A percentile compares a stretch with the other conserved stretches of the same genome.
Conservation (phyloP, 2,329 filamentous ascomycete genomes). For the Colletotrichum plurivorum region DNA sequence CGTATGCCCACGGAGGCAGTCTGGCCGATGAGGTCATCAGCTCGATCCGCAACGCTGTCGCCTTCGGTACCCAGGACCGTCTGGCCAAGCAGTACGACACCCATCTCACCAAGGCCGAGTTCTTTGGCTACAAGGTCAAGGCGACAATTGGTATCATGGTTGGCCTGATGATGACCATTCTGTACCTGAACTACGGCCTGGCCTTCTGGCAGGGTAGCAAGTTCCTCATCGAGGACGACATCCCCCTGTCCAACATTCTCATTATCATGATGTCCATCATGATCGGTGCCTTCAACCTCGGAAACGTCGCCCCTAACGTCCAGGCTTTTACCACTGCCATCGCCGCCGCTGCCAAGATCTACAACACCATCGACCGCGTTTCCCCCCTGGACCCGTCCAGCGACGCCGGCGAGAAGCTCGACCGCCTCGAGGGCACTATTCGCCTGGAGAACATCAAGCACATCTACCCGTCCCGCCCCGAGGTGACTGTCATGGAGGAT, state of each 20-base stretch:
- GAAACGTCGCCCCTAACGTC: slow-evolving; percentile 87
- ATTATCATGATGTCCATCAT: slow-evolving; percentile 93
- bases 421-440: slow-evolving; percentile 81
- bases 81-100: slow-evolving; percentile 88
- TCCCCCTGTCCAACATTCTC: slow-evolving; percentile 79
- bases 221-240: slow-evolving; percentile 77
- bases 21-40: slow-evolving; percentile 95
- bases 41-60: slow-evolving; percentile 91
- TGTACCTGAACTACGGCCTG: slow-evolving; percentile 90
- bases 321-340: slow-evolving; percentile 89
- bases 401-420: slow-evolving; percentile 79
- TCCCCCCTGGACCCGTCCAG: slow-evolving; percentile 87
- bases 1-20: slow-evolving; percentile 88
- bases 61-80: slow-evolving; percentile 94
- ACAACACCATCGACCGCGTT: slow-evolving; percentile 88
- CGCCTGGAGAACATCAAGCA: slow-evolving; percentile 88
- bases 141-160: slow-evolving; percentile 82
- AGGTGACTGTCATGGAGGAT: slow-evolving; percentile 89
- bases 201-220: slow-evolving; percentile 90
- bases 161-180: slow-evolving; percentile 83
- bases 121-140: slow-evolving; percentile 83
- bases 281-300: slow-evolving; percentile 92
- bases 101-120: slow-evolving; percentile 81
- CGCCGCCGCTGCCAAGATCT: slow-evolving; percentile 92
- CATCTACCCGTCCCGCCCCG: slow-evolving; percentile 93